These are phyloP conservation scores for Ogataea parapolymorpha DNA, from an alignment of 805 yeast species.

Conservation along the genomic window DNA sequence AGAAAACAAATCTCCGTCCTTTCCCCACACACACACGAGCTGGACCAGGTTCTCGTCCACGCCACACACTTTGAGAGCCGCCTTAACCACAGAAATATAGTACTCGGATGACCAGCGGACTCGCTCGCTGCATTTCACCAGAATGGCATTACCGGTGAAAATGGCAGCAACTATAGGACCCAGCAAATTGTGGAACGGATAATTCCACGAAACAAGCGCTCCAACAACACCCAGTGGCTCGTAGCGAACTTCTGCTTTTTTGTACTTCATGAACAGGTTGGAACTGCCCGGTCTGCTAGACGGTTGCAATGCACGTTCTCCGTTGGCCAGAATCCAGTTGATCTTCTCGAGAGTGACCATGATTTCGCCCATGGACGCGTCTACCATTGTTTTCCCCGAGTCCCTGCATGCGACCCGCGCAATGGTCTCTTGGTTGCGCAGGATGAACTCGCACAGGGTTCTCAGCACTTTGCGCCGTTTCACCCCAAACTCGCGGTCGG, in stretches of 20 bases:
- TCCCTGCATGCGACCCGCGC: conserved; percentile 95
- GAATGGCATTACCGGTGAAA: conserved; percentile 87
- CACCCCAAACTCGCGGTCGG: conserved; percentile 48
- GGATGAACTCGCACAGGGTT: conserved; percentile 67
- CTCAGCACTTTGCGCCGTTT: conserved; percentile 67
- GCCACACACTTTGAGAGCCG: conserved; percentile 70
- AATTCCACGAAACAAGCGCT: conserved; percentile 95
- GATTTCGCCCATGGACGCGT: conserved; percentile 95
- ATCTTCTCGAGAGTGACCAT: conserved; percentile 92
- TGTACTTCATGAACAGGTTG: conserved; percentile 80
- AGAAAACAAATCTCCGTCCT: conserved; percentile 84
- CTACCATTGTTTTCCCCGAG: conserved; percentile 92
- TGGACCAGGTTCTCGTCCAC: conserved; percentile 82
- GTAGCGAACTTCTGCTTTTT: conserved; percentile 89
- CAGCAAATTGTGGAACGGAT: conserved; percentile 90
- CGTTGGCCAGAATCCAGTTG: conserved; percentile 84
- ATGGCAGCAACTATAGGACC: conserved; percentile 90
- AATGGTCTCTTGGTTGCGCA: conserved; percentile 78
- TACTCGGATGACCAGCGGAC: conserved; percentile 92
- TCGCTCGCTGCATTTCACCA: conserved; percentile 92
- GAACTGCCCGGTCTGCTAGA: conserved; percentile 85
- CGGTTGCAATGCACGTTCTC: conserved; percentile 65
- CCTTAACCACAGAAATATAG: conserved; percentile 67
- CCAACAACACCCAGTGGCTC: conserved; percentile 90
- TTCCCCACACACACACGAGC: conserved; percentile 76